A percentile compares a stretch with the other conserved stretches of the same genome.
Evolutionary conservation across 176 grass and related monocot species (phyloP).

Genomic region (Carex kokanica): DNA sequence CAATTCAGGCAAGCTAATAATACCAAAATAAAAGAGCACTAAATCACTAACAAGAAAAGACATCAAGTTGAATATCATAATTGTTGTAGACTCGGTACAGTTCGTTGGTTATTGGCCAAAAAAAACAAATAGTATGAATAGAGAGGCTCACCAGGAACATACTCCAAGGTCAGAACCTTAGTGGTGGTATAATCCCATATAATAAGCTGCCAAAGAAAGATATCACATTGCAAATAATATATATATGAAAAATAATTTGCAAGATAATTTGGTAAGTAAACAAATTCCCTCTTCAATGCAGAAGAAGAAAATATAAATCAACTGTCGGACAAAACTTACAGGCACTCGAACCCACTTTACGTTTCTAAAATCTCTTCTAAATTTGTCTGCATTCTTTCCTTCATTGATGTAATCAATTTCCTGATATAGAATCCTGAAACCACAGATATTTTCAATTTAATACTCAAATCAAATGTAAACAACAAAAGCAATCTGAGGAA

Average conservation of each 20-base stretch:
- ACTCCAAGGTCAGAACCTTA: conserved; percentile 92
- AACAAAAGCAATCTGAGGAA: neutral
- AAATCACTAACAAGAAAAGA: neutral
- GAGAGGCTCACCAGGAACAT: conserved; percentile 64
- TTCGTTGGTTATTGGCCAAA: neutral
- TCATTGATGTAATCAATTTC: conserved; percentile 99
- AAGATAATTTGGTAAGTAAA: conserved; percentile 10
- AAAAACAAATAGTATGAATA: conserved; percentile 14
- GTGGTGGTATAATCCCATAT: conserved; percentile 85
- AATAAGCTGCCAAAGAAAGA: conserved; percentile 64
- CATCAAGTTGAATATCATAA: neutral
- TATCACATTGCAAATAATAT: conserved; percentile 31
- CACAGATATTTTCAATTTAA: conserved; percentile 2
- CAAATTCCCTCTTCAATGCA: conserved; percentile 18
- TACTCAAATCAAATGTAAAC: neutral
- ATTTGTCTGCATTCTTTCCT: conserved; percentile 94
- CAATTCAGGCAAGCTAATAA: conserved; percentile 12
- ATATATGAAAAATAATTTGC: conserved; percentile 1
- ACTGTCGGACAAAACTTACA: conserved; percentile 51
- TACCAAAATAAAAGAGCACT: neutral
- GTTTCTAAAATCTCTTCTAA: conserved; percentile 97
- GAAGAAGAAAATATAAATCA: conserved; percentile 17
- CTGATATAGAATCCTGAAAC: conserved; percentile 86
- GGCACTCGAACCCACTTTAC: conserved; percentile 91
- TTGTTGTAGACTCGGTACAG: neutral